phyloP scores from a whole-genome alignment of 1,284 basidiomycete genomes.

The Rhodotorula sp. region DNA sequence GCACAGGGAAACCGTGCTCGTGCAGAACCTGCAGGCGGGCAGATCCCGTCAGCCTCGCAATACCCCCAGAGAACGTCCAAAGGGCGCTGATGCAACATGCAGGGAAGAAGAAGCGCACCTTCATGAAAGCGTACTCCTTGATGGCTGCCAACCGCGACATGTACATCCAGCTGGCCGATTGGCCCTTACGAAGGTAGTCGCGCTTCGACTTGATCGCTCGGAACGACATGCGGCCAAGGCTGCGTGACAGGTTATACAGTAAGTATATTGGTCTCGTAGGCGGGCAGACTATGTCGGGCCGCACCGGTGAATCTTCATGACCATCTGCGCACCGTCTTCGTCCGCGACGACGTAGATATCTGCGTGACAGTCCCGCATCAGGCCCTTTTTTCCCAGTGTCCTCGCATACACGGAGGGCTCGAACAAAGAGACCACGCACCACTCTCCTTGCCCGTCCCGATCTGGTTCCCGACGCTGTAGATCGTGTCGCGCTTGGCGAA shows the following conservation, averaged over 20 bases:
- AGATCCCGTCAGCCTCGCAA: neutral
- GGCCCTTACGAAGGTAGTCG: conserved; percentile 93
- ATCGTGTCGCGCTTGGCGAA: conserved; percentile 80
- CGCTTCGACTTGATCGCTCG: conserved; percentile 94
- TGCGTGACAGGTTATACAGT: conserved; percentile 46
- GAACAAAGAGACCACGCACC: conserved; percentile 54
- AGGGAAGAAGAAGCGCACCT: conserved; percentile 58
- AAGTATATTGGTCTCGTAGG: fast-evolving
- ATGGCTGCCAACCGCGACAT: conserved; percentile 94
- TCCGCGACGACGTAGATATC: conserved; percentile 94
- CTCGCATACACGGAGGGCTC: too few species aligned
- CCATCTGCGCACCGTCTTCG: conserved; percentile 75
- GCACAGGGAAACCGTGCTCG: conserved; percentile 90
- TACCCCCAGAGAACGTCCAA: too few species aligned
- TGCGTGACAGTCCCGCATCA: conserved; percentile 42
- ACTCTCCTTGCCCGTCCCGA: conserved; percentile 97
- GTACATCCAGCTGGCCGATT: conserved; percentile 99
- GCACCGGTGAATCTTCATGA: conserved; percentile 87
- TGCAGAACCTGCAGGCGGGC: conserved; percentile 68
- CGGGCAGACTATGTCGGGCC: conserved; percentile 22
- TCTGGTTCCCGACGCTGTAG: conserved; percentile 89
- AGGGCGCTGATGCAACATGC: neutral
- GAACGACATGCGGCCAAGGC: conserved; percentile 93
- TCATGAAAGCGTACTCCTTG: conserved; percentile 99
- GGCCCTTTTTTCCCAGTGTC: neutral